phyloP scores from a whole-genome alignment of 129 eudicot species.

The Mikania micrantha region DNA sequence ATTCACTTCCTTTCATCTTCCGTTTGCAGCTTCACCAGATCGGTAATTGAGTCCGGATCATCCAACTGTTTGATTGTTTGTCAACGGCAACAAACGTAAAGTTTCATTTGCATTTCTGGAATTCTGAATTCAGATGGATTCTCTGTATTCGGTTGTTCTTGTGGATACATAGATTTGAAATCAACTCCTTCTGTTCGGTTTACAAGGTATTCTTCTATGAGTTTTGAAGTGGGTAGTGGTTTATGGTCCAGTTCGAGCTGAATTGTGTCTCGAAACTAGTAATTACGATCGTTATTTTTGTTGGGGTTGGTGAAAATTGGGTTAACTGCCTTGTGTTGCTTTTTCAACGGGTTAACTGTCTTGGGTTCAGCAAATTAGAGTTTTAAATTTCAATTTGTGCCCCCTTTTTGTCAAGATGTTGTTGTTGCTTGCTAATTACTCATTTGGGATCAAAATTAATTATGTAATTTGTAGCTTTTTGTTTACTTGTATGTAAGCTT shows the following conservation, averaged over 20 bases:
- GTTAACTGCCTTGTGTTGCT: background rate
- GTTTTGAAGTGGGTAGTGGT: background rate
- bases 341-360: too few relatives aligned
- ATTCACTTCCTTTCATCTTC: conserved; percentile 18
- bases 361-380: background rate
- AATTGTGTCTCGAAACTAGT: background rate
- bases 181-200: conserved; percentile 8
- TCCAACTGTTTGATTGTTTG: conserved; percentile 7
- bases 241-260: background rate
- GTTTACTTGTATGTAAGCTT: conserved; percentile 6
- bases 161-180: conserved; percentile 15
- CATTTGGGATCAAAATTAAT: conserved; percentile 7
- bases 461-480: conserved; percentile 1
- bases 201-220: conserved; percentile 1
- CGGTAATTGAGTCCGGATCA: conserved; percentile 13
- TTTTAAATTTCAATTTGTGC: conserved; percentile 1
- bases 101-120: conserved; percentile 10
- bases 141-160: background rate
- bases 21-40: background rate
- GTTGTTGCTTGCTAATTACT: conserved; percentile 12
- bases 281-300: background rate
- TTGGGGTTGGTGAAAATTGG: conserved; percentile 23
- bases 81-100: background rate
- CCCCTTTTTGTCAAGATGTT: background rate
- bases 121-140: conserved; percentile 7